Base-by-base conservation (phyloP, 2,329 filamentous ascomycete species). In the Fusarium illudens region DNA sequence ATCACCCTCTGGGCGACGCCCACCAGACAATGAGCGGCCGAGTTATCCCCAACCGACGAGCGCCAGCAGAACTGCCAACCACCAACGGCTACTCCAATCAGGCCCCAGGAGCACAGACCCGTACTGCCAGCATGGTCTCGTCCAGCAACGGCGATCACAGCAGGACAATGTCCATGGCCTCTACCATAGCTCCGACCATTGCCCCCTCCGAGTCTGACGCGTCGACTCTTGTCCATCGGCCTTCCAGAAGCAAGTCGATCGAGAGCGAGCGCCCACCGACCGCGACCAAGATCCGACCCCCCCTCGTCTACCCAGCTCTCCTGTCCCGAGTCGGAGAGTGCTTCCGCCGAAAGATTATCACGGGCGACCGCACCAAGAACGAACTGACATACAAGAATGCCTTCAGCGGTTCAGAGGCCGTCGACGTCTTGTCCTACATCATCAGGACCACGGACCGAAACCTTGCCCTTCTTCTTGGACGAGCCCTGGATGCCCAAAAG, bases 391-490 rank as follows among this genome's bases (percentile, higher is more conserved):
- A 99, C 83, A 97, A 97, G 79, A 97, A 96, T 79, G 93, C 95
- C 4, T 99, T 99, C 78, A 97, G 93, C 64, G 96, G 96, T 71
- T 92, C 93, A 22, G 96, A 99, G 78, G 95, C 96, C 19, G 96
- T 99, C 19, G 96, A 99, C 78, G 87, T 98, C 61, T 91, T 99
- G 68, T 93, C 93, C 1, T 97, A 96, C 76, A 98, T 99, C 70
- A 98, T 99, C 79, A 92, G 96, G 75, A 99, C 96, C 2, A 97
- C 93, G 1, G 96, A 99, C 79, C 89, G 96, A 62, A 99, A 99
- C 77, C 84, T 99, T 64, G 96, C 96, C 11, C 84, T 99, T 50
- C 87, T 99, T 10, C 84, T 99, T 15, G 96, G 96, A 65, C 89
- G 96, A 76, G 94, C 96, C 39, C 83, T 99, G 64, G 96, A 99